Conservation (phyloP, 2,329 filamentous ascomycete genomes). For the Penicillium occitanis region DNA sequence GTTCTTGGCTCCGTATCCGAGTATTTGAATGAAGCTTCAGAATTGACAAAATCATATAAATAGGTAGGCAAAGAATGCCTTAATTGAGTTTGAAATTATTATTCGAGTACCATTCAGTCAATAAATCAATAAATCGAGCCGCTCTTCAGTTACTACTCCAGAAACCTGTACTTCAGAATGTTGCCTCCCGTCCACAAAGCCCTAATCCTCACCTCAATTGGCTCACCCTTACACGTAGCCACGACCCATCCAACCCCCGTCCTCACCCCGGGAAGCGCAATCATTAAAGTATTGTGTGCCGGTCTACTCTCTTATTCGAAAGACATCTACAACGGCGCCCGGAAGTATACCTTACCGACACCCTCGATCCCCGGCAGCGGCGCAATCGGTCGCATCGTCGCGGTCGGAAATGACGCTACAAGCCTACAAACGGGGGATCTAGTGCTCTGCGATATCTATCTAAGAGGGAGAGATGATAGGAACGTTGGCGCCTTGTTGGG, state of each 20-base stretch:
- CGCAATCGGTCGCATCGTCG: slow-evolving; percentile 16
- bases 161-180: not conserved
- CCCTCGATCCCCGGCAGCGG: slow-evolving; percentile 14
- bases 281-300: slow-evolving; percentile 11
- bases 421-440: slow-evolving; percentile 14
- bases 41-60: not conserved
- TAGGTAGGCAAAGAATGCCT: not conserved
- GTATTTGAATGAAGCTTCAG: not conserved
- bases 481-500: slow-evolving; percentile 6
- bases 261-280: slow-evolving; percentile 12
- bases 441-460: slow-evolving; percentile 12
- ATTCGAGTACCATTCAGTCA: not conserved
- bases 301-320: slow-evolving; percentile 12
- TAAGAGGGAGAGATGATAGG: slow-evolving; percentile 8
- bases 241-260: not conserved
- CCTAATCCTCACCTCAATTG: slow-evolving; percentile 14
- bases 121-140: not conserved
- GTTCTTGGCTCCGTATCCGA: not conserved
- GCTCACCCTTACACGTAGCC: slow-evolving; percentile 5
- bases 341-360: slow-evolving; percentile 13
- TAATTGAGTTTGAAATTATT: too few relatives aligned
- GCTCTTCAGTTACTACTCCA: not conserved
- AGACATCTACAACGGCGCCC: slow-evolving; percentile 18
- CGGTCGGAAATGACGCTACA: slow-evolving; percentile 9
- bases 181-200: slow-evolving; percentile 14